Evolutionary conservation across 2,329 filamentous ascomycete genomes (phyloP).

Genomic region (Ophiostoma sp.): DNA sequence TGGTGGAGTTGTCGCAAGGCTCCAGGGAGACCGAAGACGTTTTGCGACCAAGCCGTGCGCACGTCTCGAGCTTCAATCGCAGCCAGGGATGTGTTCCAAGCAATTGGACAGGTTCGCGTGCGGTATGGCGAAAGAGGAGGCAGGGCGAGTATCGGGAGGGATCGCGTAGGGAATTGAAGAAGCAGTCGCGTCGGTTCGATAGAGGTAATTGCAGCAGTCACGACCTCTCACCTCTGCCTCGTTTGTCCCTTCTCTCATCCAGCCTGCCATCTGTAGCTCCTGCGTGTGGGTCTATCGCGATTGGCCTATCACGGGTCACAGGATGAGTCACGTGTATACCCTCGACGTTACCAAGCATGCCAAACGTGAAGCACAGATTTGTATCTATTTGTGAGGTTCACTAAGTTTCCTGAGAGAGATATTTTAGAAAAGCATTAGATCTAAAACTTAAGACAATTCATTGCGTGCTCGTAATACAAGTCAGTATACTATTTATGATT

Average conservation of each 20-base stretch:
- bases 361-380: no score
- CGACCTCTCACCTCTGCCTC: conserved; percentile 9
- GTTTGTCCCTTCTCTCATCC: conserved; percentile 7
- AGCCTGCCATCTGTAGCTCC: conserved; percentile 12
- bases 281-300: conserved; percentile 13
- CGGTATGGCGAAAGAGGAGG: background rate
- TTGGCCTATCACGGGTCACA: conserved; percentile 9
- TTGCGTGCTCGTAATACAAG: no score
- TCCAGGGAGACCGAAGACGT: background rate
- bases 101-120: background rate
- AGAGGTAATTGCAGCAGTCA: no score
- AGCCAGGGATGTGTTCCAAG: background rate
- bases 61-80: conserved; percentile 4
- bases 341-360: background rate
- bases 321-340: background rate
- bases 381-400: no score
- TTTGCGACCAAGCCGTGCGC: conserved; percentile 6
- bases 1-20: background rate
- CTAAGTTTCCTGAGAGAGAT: no score
- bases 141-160: background rate
- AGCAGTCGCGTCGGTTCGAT: background rate
- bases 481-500: no score
- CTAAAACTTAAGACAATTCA: no score
- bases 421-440: no score
- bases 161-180: background rate